These are phyloP conservation scores for Dactylonectria estremocensis DNA, from an alignment of 2,329 filamentous ascomycete genomes.

Conservation along the genomic window DNA sequence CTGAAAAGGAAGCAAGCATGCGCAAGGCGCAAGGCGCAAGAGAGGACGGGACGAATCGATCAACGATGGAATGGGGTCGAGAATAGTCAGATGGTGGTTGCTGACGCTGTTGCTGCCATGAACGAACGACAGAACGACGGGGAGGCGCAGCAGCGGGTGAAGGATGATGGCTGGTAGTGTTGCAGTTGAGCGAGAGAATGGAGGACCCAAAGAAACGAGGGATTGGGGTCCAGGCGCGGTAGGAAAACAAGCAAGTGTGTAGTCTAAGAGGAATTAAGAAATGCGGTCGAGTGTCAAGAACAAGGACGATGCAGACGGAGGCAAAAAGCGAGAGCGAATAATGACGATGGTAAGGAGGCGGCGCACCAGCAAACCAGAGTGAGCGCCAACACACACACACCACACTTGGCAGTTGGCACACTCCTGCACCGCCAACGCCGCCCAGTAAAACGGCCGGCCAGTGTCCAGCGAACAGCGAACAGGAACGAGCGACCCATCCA, in stretches of 20 bases:
- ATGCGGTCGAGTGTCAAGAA: constrained; percentile 13
- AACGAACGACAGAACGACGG: constrained; percentile 29
- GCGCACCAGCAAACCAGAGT: constrained; percentile 11
- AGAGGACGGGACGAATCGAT: constrained; percentile 41
- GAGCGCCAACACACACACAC: constrained; percentile 2
- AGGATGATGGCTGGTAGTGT: not conserved
- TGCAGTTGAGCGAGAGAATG: constrained; percentile 23
- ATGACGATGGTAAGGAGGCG: constrained; percentile 47
- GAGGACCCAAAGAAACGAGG: constrained; percentile 23
- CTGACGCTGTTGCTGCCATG: constrained; percentile 19
- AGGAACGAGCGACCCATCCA: not conserved
- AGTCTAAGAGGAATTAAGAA: constrained; percentile 10
- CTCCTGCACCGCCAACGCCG: constrained; percentile 1
- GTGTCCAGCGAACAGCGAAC: constrained; percentile 2
- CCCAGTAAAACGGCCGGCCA: not conserved
- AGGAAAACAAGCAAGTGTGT: constrained; percentile 21
- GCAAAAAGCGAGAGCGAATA: constrained; percentile 31
- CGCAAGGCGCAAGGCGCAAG: constrained; percentile 2
- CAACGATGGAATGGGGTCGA: constrained; percentile 42
- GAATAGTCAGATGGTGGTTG: not conserved
- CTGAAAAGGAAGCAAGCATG: constrained; percentile 33
- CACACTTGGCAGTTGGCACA: too few species aligned
- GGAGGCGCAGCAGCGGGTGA: constrained; percentile 29
- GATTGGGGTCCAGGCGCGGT: constrained; percentile 13
- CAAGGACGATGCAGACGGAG: constrained; percentile 17